Evolutionary conservation across 305 asterid species (phyloP).

Genomic region (Fraxinus paxiana): DNA sequence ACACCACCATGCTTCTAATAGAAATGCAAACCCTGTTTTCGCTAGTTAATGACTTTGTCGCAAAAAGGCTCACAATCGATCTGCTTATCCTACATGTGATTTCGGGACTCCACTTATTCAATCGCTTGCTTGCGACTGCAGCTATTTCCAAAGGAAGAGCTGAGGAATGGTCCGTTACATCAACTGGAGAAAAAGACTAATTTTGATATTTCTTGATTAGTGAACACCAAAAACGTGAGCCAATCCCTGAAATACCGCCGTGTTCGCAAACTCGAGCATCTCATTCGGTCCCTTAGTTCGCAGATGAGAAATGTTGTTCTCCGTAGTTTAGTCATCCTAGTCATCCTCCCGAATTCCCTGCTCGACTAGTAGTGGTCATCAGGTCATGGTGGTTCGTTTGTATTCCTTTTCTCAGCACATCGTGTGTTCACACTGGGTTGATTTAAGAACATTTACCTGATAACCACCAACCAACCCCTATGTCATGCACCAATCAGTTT

Average conservation of each 20-base stretch:
- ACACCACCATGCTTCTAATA: neutral
- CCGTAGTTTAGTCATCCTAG: neutral
- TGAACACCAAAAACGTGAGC: neutral
- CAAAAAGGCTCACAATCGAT: neutral
- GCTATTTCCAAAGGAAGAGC: neutral
- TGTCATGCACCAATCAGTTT: neutral
- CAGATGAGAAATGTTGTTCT: neutral
- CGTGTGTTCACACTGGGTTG: neutral
- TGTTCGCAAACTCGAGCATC: neutral
- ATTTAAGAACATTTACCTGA: too few relatives aligned
- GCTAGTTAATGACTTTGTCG: neutral
- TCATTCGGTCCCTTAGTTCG: neutral
- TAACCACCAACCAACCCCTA: neutral
- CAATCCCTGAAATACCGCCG: neutral
- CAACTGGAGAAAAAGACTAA: neutral
- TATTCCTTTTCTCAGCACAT: neutral
- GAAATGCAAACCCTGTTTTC: neutral
- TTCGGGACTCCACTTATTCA: neutral
- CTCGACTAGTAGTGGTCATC: neutral
- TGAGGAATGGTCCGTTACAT: neutral
- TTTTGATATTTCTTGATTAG: neutral
- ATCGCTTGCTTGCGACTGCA: neutral
- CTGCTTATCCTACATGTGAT: neutral
- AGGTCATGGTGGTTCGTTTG: too few relatives aligned
- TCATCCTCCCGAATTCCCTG: neutral